Conservation (phyloP, 257 asterid genomes). For the Ajuga chamaepitys region DNA sequence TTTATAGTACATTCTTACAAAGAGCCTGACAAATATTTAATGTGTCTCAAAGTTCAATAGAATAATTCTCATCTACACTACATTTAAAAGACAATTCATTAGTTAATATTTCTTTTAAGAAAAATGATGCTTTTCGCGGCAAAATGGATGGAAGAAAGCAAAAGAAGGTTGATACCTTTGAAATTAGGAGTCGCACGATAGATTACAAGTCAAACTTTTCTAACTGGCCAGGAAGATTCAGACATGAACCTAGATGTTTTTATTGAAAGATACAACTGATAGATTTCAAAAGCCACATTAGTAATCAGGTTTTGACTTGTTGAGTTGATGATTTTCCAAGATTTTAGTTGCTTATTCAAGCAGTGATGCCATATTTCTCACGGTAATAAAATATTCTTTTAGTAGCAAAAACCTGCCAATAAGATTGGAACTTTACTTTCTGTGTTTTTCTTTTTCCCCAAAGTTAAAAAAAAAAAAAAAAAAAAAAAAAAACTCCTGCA, state of each 20-base stretch:
- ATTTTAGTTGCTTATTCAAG: conserved; percentile 9
- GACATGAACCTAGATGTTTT: conserved; percentile 30
- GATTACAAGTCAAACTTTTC: conserved; percentile 37
- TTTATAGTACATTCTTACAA: neutral
- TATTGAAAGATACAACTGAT: conserved; percentile 12
- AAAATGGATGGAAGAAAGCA: conserved; percentile 23
- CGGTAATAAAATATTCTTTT: neutral
- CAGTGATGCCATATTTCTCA: conserved; percentile 16
- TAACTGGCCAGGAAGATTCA: conserved; percentile 5
- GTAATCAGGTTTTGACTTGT: conserved; percentile 1
- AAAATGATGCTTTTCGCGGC: conserved; percentile 8
- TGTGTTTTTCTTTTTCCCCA: too few relatives aligned
- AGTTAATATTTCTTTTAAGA: neutral
- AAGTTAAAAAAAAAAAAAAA: too few relatives aligned
- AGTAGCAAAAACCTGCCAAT: too few relatives aligned
- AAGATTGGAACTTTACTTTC: too few relatives aligned
- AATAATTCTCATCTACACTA: neutral
- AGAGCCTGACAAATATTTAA: too few relatives aligned
- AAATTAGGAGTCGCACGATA: neutral
- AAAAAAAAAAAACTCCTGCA: too few relatives aligned
- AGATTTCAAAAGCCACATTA: conserved; percentile 6
- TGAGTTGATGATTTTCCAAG: neutral
- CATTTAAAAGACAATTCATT: neutral
- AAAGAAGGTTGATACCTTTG: conserved; percentile 14
- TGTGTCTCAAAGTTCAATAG: neutral